Evolutionary conservation across 2,329 filamentous ascomycete species (phyloP).

Genomic region (Calonectria naviculata): DNA sequence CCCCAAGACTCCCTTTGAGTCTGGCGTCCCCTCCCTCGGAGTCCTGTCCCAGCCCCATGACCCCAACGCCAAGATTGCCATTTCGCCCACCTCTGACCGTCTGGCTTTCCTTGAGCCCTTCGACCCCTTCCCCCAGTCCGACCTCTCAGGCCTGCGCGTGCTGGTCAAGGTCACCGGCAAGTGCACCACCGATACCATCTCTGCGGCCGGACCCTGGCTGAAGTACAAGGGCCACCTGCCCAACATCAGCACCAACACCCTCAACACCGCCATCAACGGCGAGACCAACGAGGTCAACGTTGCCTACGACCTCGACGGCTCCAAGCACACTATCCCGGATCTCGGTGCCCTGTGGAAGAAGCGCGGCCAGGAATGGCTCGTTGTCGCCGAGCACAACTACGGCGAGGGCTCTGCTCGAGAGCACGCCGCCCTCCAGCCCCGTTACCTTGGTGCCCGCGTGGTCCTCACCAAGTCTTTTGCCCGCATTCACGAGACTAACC

Average conservation of each 20-base stretch:
- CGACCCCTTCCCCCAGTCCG: constrained; percentile 79
- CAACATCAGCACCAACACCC: constrained; percentile 97
- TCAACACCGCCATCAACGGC: constrained; percentile 94
- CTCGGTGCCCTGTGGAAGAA: constrained; percentile 87
- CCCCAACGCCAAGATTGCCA: constrained; percentile 75
- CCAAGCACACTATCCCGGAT: constrained; percentile 82
- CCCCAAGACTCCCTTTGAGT: constrained; percentile 75
- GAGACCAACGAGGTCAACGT: constrained; percentile 93
- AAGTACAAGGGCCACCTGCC: constrained; percentile 99
- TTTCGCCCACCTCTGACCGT: constrained; percentile 88
- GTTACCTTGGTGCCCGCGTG: constrained; percentile 88
- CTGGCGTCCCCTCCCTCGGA: constrained; percentile 79
- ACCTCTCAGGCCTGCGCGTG: constrained; percentile 83
- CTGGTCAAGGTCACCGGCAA: constrained; percentile 97
- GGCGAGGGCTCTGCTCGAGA: constrained; percentile 91
- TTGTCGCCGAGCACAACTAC: constrained; percentile 98
- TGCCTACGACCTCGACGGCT: constrained; percentile 88
- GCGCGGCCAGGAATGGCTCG: constrained; percentile 83
- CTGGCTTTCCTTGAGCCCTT: constrained; percentile 94
- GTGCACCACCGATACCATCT: constrained; percentile 98
- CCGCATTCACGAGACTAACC: constrained; percentile 93
- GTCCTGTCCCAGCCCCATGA: constrained; percentile 80
- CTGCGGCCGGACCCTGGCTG: constrained; percentile 92
- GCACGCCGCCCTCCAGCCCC: constrained; percentile 89
- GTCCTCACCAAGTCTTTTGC: constrained; percentile 90